Evolutionary conservation across 75 land plant genomes (phyloP), one percentile per base, ranked within the genome.

Genomic region (Isoetes taiwanensis): DNA sequence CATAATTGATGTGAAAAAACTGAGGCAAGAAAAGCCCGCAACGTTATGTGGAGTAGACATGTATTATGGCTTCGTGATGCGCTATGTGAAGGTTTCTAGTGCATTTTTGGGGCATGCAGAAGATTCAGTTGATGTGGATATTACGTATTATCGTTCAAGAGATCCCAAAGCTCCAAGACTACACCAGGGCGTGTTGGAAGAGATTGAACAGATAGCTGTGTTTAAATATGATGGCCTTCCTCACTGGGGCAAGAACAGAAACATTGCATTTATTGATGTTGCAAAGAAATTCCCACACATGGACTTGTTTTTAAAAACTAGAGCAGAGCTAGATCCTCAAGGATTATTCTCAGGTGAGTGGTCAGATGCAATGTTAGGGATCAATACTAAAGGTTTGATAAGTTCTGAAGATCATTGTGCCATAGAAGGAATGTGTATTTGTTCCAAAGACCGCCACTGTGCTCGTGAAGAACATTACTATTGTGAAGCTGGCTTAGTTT

Each of bases 231-330:
- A 68, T 2, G 88, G 59, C 0, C 40, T 71, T 8, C 94, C 94
- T 12, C 94, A 87, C 27, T 87, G 94, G 94, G 94, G 83, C 2
- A 87, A 87, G 71, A 87, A 84, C 63, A 28, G 94, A n/a, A 74
- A 78, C 52, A 26, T 77, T 14, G 84, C 79, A 5, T 87, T 83
- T 30, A 39, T 56, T 0, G 74, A 72, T 0, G 78, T 57, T 0
- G 53, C 68, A 17, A n/a, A 38, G 5, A 83, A 76, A 61, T 83
- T 78, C 40, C 64, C 64, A 20, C 73, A 76, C 30, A 52, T 58
- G 1, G 16, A 0, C 5, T 42, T 56, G 1, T 87, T 87, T 39
- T 30, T 83, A 9, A 64, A 38, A 20, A 74, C 76, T 16, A 80
- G 71, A 32, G 28, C 58, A 0, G 6, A 8, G 27, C 75, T 78